A percentile compares a stretch with the other conserved stretches of the same genome.
phyloP scores from a whole-genome alignment of 768 basidiomycete genomes.

The Boletus tylopilopsis region DNA sequence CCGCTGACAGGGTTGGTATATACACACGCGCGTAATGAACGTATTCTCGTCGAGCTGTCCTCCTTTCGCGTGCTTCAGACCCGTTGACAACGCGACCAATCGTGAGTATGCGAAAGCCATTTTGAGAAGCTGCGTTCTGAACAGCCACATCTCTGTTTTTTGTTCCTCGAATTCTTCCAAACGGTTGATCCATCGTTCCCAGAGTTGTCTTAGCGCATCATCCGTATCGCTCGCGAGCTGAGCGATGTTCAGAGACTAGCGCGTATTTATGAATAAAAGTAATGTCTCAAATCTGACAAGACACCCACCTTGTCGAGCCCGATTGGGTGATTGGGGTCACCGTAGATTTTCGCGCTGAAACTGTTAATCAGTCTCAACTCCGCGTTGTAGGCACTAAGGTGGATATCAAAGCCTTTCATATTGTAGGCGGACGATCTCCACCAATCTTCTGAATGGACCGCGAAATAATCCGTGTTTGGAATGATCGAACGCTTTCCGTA shows the following conservation, averaged over 20 bases:
- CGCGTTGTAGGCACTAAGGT: conserved; percentile 72
- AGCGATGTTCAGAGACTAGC: conserved; percentile 61
- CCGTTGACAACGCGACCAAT: conserved; percentile 67
- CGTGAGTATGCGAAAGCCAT: conserved; percentile 67
- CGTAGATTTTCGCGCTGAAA: conserved; percentile 66
- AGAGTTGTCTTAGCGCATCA: conserved; percentile 58
- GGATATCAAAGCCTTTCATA: conserved; percentile 73
- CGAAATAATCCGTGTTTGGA: conserved; percentile 71
- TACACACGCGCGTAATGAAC: conserved; percentile 60
- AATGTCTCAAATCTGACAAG: background rate
- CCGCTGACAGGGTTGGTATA: background rate
- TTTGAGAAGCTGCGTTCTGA: conserved; percentile 58
- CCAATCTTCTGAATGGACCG: conserved; percentile 66
- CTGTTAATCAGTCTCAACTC: conserved; percentile 61
- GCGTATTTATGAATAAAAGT: conserved; percentile 5
- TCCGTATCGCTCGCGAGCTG: conserved; percentile 62
- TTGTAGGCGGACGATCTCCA: conserved; percentile 67
- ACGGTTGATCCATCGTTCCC: conserved; percentile 52
- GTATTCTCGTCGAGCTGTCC: conserved; percentile 55
- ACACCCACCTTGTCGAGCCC: conserved; percentile 65
- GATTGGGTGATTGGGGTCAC: conserved; percentile 67
- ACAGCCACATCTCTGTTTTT: conserved; percentile 49
- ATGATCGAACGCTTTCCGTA: conserved; percentile 88
- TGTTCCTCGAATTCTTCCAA: conserved; percentile 48
- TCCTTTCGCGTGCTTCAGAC: conserved; percentile 71